Conservation (phyloP, 208 protist species). For the Trypanosoma lewisi region DNA sequence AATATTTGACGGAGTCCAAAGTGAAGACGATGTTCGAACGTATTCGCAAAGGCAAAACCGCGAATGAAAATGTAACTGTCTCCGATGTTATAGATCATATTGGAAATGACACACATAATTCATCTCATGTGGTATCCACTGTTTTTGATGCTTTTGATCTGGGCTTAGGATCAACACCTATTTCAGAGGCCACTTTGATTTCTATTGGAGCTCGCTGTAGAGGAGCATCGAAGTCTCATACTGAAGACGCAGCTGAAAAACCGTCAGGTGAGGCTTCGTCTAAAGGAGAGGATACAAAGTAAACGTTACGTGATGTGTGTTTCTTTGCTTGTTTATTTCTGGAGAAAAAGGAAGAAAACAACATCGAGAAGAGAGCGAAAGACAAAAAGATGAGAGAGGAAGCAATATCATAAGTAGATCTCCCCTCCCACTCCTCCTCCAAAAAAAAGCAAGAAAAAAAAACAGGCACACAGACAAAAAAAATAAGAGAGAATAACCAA, state of each 20-base stretch:
- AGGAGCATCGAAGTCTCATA: conserved; percentile 34
- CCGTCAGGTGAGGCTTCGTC: conserved; percentile 6
- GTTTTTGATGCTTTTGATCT: conserved; percentile 90
- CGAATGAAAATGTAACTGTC: conserved; percentile 73
- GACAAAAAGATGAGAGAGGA: neutral
- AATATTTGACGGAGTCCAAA: conserved; percentile 77
- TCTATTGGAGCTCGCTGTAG: conserved; percentile 85
- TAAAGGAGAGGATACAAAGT: conserved; percentile 4
- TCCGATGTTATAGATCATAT: conserved; percentile 85
- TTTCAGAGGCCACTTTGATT: conserved; percentile 70
- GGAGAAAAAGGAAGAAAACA: neutral
- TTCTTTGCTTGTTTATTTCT: conserved; percentile 19
- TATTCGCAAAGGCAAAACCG: conserved; percentile 71
- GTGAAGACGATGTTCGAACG: conserved; percentile 80
- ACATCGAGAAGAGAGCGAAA: neutral
- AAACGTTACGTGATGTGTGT: conserved; percentile 3
- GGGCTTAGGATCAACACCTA: conserved; percentile 73
- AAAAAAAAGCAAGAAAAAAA: neutral
- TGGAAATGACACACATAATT: conserved; percentile 81
- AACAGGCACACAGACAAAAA: conserved; percentile 2
- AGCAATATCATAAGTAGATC: too few relatives aligned
- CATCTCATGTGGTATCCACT: conserved; percentile 85
- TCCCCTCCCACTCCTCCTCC: too few relatives aligned
- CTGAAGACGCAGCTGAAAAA: conserved; percentile 12
- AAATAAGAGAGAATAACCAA: conserved; percentile 2